Percentiles rank a stretch among this genome's conserved stretches.
These are phyloP conservation scores for Neurospora hispaniola DNA, from an alignment of 495 filamentous ascomycete genomes.

Conservation along the genomic window DNA sequence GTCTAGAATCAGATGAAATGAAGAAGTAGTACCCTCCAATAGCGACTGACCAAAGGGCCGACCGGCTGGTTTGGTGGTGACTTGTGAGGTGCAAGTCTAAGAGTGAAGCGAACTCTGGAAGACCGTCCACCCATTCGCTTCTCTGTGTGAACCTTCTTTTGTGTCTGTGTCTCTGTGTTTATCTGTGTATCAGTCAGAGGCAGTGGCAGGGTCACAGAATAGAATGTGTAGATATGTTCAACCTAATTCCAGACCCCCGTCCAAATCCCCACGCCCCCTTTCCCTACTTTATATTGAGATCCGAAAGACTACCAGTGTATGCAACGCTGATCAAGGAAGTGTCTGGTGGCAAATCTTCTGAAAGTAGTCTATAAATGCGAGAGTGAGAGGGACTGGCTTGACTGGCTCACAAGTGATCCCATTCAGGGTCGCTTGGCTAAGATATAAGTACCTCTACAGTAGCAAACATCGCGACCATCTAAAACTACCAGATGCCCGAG, in stretches of 20 bases:
- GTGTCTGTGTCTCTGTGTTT: not conserved
- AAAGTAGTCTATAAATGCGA: not conserved
- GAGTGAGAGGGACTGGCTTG: not conserved
- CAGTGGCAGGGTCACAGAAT: not conserved
- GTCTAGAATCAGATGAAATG: not conserved
- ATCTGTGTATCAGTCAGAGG: not conserved
- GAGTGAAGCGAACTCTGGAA: not conserved
- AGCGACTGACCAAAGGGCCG: not conserved
- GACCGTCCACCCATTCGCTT: not conserved
- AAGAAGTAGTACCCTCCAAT: not conserved
- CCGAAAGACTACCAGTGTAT: not conserved
- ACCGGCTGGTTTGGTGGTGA: not conserved
- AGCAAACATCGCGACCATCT: not conserved
- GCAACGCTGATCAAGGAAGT: not conserved
- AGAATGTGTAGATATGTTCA: not conserved
- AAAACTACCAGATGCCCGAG: not conserved
- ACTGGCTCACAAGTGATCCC: not conserved
- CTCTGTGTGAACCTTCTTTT: not conserved
- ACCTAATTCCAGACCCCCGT: not conserved
- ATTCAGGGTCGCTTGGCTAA: not conserved
- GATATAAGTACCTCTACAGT: not conserved
- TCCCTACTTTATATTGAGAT: not conserved
- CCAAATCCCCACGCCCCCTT: not conserved
- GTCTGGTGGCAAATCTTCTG: not conserved
- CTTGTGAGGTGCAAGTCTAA: not conserved